Evolutionary conservation across 306 rosid species (phyloP).

Genomic region (Glycyrrhiza uralensis): DNA sequence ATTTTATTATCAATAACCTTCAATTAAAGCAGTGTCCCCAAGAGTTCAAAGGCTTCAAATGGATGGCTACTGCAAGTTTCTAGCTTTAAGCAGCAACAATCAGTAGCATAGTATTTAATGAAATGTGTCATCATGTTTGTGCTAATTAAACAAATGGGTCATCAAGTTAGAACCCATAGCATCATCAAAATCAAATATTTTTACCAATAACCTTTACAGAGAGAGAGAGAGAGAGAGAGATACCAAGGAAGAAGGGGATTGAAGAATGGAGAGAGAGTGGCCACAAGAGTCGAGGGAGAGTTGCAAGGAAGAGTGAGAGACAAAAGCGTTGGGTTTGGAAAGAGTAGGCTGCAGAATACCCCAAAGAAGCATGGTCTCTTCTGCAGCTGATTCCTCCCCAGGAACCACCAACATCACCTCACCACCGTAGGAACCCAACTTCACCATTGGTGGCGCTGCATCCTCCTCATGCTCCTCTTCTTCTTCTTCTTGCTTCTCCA

Average conservation of each 20-base stretch:
- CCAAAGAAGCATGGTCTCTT: constrained; percentile 88
- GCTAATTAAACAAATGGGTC: background rate
- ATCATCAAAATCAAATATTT: background rate
- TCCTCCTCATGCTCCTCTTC: no score
- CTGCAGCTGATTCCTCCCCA: constrained; percentile 60
- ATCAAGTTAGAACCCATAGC: background rate
- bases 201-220: background rate
- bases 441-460: constrained; percentile 19
- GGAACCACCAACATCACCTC: constrained; percentile 33
- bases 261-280: constrained; percentile 73
- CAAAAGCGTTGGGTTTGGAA: constrained; percentile 72
- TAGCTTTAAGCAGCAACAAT: background rate
- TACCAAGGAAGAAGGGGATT: constrained; percentile 90
- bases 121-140: background rate
- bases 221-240: background rate
- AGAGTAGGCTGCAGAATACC: constrained; percentile 74
- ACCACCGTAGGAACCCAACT: constrained; percentile 56
- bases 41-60: background rate
- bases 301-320: constrained; percentile 65
- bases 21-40: background rate
- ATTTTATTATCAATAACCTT: background rate
- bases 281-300: constrained; percentile 73
- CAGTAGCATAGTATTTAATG: background rate
- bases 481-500: constrained; percentile 31
- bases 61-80: background rate